A percentile compares a stretch with the other conserved stretches of the same genome.
These are phyloP conservation scores for Candida berthetii DNA, from an alignment of 805 yeast species.

Conservation along the genomic window DNA sequence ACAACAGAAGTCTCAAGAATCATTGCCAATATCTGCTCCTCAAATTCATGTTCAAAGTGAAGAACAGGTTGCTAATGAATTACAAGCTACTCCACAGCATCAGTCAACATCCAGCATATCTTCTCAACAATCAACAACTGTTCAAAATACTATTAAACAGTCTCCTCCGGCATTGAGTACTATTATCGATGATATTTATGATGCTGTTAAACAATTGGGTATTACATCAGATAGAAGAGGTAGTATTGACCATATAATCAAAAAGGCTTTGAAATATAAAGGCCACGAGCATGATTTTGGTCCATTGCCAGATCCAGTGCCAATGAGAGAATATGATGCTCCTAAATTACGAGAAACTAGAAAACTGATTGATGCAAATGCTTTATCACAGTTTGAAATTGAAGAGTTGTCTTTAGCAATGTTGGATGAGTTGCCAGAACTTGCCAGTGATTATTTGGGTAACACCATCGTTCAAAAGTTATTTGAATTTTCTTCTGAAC, in stretches of 20 bases:
- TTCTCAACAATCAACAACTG: conserved; percentile 4
- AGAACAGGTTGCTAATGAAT: conserved; percentile 1
- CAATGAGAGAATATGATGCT: conserved; percentile 74
- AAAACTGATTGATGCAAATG: conserved; percentile 57
- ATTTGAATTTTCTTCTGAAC: conserved; percentile 63
- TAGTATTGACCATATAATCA: conserved; percentile 37
- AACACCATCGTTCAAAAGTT: conserved; percentile 93
- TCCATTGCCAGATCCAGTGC: conserved; percentile 68
- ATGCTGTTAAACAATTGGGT: conserved; percentile 25
- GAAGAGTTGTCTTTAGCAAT: conserved; percentile 81
- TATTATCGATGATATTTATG: conserved; percentile 21
- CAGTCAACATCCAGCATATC: conserved; percentile 5
- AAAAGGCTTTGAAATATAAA: conserved; percentile 34
- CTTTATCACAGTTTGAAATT: conserved; percentile 51
- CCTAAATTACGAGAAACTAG: conserved; percentile 84
- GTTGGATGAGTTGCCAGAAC: conserved; percentile 83
- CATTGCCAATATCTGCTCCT: too few relatives aligned
- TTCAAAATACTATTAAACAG: conserved; percentile 9
- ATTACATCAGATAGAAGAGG: conserved; percentile 20
- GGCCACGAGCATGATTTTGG: conserved; percentile 55
- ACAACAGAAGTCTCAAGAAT: conserved; percentile 1
- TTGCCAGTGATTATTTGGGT: conserved; percentile 90
- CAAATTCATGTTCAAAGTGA: background rate
- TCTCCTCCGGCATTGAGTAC: conserved; percentile 17
- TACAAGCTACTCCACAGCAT: background rate